Evolutionary conservation across 192 early-diverging fungal genomes (phyloP).

Genomic region (Podila horticola): DNA sequence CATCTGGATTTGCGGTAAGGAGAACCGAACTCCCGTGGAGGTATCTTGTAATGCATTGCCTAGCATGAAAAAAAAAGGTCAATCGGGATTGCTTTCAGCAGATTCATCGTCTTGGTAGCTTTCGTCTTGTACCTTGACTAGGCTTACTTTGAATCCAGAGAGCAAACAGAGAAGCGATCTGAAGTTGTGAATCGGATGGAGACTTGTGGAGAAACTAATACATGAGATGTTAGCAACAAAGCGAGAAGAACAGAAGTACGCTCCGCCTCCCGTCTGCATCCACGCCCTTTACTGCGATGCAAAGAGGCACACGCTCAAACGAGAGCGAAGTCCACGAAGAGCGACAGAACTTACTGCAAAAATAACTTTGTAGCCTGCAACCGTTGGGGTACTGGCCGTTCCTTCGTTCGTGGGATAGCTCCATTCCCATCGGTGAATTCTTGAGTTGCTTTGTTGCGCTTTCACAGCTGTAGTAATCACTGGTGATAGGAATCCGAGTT

Average conservation of each 20-base stretch:
- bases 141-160: conserved; percentile 32
- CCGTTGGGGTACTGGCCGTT: background rate
- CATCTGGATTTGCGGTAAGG: background rate
- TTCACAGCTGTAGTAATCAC: background rate
- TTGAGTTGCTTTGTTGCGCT: background rate
- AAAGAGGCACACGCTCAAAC: background rate
- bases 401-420: background rate
- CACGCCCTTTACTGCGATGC: background rate
- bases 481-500: conserved; percentile 19
- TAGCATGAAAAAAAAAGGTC: background rate
- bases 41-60: background rate
- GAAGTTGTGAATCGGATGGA: background rate
- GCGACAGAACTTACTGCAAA: conserved; percentile 28
- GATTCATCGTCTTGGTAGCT: too few species aligned
- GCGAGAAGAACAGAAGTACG: background rate
- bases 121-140: too few species aligned
- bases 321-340: background rate
- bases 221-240: background rate
- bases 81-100: background rate
- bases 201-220: conserved; percentile 23
- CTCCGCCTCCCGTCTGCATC: background rate
- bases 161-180: conserved; percentile 27
- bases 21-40: background rate
- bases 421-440: conserved; percentile 25
- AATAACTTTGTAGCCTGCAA: conserved; percentile 31